Base-by-base conservation (phyloP, 495 filamentous ascomycete genomes). In the Lichina pygmaea region DNA sequence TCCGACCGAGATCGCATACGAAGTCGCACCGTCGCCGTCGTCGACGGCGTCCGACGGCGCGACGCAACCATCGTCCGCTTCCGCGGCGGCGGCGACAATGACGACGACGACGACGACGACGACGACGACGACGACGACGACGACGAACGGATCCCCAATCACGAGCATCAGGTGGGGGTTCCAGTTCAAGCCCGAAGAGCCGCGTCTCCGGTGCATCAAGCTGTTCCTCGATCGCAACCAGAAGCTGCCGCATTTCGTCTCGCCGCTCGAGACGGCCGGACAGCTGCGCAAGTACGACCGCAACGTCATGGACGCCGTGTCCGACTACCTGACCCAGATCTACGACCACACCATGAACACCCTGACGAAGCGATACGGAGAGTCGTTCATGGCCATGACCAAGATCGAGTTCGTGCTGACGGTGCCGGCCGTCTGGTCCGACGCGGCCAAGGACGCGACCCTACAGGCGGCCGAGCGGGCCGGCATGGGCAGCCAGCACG, bases 141-240 rank as follows among this genome's bases (percentile, higher is more conserved):
- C 47, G 9, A 7, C 16, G 16, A 50, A 52, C 33, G 44, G 37
- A 32, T 43, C 46, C 31, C 9, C 24, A 9, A 17, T 30, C 10
- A 41, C 42, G 31, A 59, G 53, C 33, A 67, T 73, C 41, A 71
- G 68, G 70, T 81, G 78, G 78, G 78, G 78, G 0, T 83, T 82
- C 57, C 75, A 81, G 54, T 80, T 83, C 59, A 69, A 71, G 51
- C 77, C 78, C 7, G 74, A 79, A 55, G 76, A 81, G 57, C 66
- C 73, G 32, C 67, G 79, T 17, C 65, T 83, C 42, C 75, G 78
- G 9, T 83, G 77, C 56, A 78, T 83, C 58, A 83, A 83, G 61
- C 66, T 83, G 40, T 80, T 82, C 55, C 73, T 83, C 42, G 78
- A 83, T 57, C 72, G 75, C 32, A 73, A 75, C 41, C 78, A 82